Evolutionary conservation across 2,329 filamentous ascomycete genomes (phyloP).

Genomic region (Colletotrichum lini): DNA sequence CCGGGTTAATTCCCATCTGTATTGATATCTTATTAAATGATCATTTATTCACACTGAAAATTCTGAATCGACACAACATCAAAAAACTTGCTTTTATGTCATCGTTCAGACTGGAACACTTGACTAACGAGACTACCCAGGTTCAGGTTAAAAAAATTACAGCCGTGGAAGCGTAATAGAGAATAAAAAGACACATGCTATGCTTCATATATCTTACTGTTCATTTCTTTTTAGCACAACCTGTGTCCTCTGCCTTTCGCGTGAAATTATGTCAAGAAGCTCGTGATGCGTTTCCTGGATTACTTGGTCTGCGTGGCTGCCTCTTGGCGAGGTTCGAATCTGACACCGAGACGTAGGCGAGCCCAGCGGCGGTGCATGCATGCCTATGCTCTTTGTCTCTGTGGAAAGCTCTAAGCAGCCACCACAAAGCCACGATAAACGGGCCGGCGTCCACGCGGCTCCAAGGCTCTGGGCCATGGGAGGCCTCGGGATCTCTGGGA

Average conservation of each 20-base stretch:
- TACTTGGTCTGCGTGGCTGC: not conserved
- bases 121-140: constrained; percentile 5
- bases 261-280: not conserved
- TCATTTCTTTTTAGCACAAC: not conserved
- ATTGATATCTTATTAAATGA: constrained; percentile 40
- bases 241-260: too few species aligned
- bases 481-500: constrained; percentile 21
- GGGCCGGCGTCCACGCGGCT: constrained; percentile 10
- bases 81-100: not conserved
- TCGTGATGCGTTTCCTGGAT: not conserved
- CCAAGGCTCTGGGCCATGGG: not conserved
- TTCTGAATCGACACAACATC: constrained; percentile 28
- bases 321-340: not conserved
- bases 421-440: constrained; percentile 6
- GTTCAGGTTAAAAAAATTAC: too few species aligned
- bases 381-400: not conserved
- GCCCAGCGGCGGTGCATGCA: not conserved
- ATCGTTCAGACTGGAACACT: not conserved
- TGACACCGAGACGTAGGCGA: constrained; percentile 13
- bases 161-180: not conserved
- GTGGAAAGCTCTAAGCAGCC: not conserved
- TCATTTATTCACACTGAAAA: constrained; percentile 39
- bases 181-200: too few species aligned
- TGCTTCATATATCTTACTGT: not conserved
- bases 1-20: constrained; percentile 26